Conservation (phyloP, 139 green algal genomes). For the Picochlorum sp. region DNA sequence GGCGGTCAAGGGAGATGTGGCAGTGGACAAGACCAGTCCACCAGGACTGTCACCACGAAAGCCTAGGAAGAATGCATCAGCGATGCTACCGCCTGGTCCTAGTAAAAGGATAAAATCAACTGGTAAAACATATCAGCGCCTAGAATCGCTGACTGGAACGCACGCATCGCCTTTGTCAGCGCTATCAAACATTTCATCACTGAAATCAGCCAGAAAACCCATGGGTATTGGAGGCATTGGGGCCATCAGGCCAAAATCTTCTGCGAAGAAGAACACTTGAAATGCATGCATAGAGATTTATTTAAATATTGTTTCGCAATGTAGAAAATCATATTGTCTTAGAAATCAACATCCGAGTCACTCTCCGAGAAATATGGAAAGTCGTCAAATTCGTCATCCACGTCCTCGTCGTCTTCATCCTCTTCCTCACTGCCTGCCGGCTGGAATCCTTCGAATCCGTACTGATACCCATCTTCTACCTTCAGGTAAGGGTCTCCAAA, state of each 20-base stretch:
- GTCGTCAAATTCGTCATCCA: background rate
- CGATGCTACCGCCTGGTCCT: background rate
- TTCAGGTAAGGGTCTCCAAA: conserved; percentile 1
- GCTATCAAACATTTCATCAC: background rate
- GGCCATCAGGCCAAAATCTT: background rate
- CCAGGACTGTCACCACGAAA: background rate
- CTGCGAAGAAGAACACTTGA: background rate
- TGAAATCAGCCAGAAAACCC: background rate
- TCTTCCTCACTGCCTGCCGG: background rate
- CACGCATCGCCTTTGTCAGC: background rate
- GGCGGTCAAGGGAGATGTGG: background rate
- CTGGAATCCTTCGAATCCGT: background rate
- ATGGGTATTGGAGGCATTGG: background rate
- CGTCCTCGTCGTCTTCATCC: background rate
- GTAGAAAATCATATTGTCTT: too few species aligned
- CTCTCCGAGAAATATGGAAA: background rate
- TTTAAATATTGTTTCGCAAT: too few species aligned
- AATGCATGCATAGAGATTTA: too few species aligned
- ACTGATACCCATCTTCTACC: conserved; percentile 6
- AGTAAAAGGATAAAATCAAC: background rate
- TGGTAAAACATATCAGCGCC: background rate
- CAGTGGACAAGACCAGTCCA: background rate
- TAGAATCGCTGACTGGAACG: background rate
- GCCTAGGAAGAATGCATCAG: background rate
- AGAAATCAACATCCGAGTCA: background rate